Evolutionary conservation across 208 protist species (phyloP), one percentile per base, ranked within the genome.

Genomic region (Trypanosoma grayi): DNA sequence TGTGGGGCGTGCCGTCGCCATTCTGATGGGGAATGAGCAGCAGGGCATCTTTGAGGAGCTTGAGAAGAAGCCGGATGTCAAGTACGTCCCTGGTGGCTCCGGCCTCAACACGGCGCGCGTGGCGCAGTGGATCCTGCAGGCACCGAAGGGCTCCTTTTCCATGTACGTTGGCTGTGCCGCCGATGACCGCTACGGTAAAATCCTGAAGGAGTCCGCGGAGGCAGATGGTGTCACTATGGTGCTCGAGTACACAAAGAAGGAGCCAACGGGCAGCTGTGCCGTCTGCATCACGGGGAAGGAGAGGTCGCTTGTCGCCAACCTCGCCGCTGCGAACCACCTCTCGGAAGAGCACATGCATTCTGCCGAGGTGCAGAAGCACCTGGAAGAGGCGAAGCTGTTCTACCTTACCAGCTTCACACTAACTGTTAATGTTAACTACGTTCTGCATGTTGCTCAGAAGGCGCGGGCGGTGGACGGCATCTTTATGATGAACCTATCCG

Each of bases 51-150:
- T 97, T 62, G 80, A 64, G 2, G 92, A 97, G 10, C 52, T 98
- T 28, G 73, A 83, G 56, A 51, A 90, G 39, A 77, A 85, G 37
- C 74, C 73, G 14, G 53, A 73, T 56, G 92, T 97, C 11, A 75
- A 94, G 46, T 99, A 98, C 77, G 95, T 98, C 24, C 95, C 98
- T 11, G 98, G 98, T 53, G 98, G 98, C 59, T 92, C 97, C 27
- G 97, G 96, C 7, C 94, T 99, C 66, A 99, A 99, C 88, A 88
- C 94, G 16, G 95, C 98, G 2, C 87, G 98, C 40, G 96, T 98
- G 30, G 86, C 85, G 37, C 93, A 98, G 80, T 98, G 94, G 92
- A 78, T 97, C 34, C 54, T 75, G 37, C 82, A 93, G 70, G 74
- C 76, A 13, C 70, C 79, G 5, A 70, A 75, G 61, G 48, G 71